phyloP scores from a whole-genome alignment of 2,329 filamentous ascomycete species.

The Epichloe sibirici region DNA sequence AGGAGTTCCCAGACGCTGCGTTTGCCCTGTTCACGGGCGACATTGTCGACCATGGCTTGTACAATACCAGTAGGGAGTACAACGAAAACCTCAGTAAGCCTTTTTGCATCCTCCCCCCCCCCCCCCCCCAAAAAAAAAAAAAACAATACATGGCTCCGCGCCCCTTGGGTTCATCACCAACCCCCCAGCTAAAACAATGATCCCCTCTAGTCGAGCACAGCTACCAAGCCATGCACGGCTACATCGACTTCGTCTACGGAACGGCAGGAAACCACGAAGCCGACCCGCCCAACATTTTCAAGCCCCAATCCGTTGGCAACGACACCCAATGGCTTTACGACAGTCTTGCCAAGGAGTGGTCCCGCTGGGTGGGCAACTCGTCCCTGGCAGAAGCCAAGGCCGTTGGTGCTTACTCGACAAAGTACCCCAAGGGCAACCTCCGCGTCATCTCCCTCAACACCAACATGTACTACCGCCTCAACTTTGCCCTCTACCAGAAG shows the following conservation, averaged over 20 bases:
- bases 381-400: constrained; percentile 19
- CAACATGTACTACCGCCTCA: constrained; percentile 46
- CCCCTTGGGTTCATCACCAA: too few relatives aligned
- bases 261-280: constrained; percentile 47
- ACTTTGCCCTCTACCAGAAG: constrained; percentile 42
- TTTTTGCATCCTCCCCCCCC: background rate
- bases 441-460: constrained; percentile 48
- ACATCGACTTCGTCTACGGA: constrained; percentile 34
- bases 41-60: constrained; percentile 38
- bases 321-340: constrained; percentile 41
- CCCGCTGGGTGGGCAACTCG: constrained; percentile 30
- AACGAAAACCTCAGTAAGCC: constrained; percentile 18
- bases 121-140: too few relatives aligned
- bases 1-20: constrained; percentile 29
- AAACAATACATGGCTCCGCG: too few relatives aligned
- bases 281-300: constrained; percentile 39
- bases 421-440: constrained; percentile 32
- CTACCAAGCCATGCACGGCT: constrained; percentile 32
- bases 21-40: constrained; percentile 48
- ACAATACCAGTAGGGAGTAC: constrained; percentile 26
- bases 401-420: constrained; percentile 38
- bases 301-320: constrained; percentile 25
- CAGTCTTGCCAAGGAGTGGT: constrained; percentile 33
- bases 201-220: constrained; percentile 27
- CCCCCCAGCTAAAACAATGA: background rate